Percentiles rank a stretch among this genome's conserved stretches.
Conservation (phyloP, 768 basidiomycete genomes). For the Mycena metata region DNA sequence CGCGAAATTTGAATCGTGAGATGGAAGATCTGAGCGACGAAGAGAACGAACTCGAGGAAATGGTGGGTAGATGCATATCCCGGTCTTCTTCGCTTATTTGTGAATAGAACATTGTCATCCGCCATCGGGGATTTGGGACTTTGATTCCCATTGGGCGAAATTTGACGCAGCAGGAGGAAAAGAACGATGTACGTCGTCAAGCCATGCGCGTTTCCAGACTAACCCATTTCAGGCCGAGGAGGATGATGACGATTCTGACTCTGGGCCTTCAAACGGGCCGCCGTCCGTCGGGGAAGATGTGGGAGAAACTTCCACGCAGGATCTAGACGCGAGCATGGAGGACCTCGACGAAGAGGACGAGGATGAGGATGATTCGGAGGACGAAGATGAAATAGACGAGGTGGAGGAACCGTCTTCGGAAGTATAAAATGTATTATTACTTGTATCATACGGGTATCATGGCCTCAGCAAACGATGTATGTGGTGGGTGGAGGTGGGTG, state of each 20-base stretch:
- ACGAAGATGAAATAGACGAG: conserved; percentile 58
- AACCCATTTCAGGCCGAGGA: conserved; percentile 57
- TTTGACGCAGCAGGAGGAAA: conserved; percentile 84
- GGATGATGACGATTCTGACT: conserved; percentile 63
- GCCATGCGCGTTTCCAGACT: neutral
- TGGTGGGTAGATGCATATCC: conserved; percentile 56
- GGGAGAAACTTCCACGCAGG: conserved; percentile 63
- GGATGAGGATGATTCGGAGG: conserved; percentile 54
- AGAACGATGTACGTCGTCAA: conserved; percentile 75
- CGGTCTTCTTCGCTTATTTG: conserved; percentile 26
- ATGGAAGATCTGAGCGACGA: conserved; percentile 90
- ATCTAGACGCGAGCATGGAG: conserved; percentile 77
- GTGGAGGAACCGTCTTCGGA: conserved; percentile 27
- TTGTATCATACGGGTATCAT: conserved; percentile 8
- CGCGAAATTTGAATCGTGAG: conserved; percentile 79
- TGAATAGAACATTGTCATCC: conserved; percentile 68
- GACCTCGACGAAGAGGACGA: conserved; percentile 63
- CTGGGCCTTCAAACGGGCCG: conserved; percentile 56
- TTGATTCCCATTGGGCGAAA: conserved; percentile 81
- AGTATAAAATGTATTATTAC: conserved; percentile 35
- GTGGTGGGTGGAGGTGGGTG: too few species aligned
- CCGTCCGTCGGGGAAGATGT: conserved; percentile 62
- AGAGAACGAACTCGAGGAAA: conserved; percentile 84
- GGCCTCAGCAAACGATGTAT: too few species aligned
- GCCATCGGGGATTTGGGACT: conserved; percentile 75